Base-by-base conservation (phyloP, 371 early-diverging fungal species). In the Globomyces sp. region DNA sequence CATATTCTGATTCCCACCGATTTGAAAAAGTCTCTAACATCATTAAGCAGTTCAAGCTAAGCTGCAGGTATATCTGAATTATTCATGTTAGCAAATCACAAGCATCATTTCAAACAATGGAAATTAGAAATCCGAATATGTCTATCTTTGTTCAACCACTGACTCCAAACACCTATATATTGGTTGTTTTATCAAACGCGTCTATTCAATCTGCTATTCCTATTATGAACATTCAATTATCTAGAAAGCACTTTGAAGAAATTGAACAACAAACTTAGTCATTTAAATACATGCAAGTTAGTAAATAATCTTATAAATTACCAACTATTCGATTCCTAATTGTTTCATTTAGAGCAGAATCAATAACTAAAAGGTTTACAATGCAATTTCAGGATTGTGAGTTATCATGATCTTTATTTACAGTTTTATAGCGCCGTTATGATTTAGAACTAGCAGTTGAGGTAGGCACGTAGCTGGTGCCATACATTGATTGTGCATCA, bases 1-100 rank as follows among this genome's bases (percentile, higher is more conserved):
- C 42, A 37, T 44, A 41, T 49, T 64, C 69, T 1, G 91, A 90
- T 65, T 71, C 81, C 0, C 90, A 93, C 68, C 89, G 94, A 48
- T 95, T 94, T 71, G 94, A 95, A 76, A 90, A 92, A 74, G 89
- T 96, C 9, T 91, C 92, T 69, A 94, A 94, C 74, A 91, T 91
- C 53, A 93, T 97, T 79, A 97, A 97, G 74, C 91, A 89, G 73
- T 95, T 93, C 73, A 92, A 93, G 68, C 78, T 92, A 39, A 87
- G 89, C 46, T 93, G 94, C 80, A 88, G 24, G 24, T 24, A 24
- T 24, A 24, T 24, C 24, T 24, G 24, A 24, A 24, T 24, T 24
- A 24, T 24, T 24, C 24, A 24, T 24, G 24, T 24, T 24, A 24
- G 87, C 63, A 86, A 87, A 71, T 82, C 89, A 41, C 94, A 93